A percentile compares a stretch with the other conserved stretches of the same genome.
phyloP scores from a whole-genome alignment of 345 rosid genomes.

The Noccaea bulbosa region DNA sequence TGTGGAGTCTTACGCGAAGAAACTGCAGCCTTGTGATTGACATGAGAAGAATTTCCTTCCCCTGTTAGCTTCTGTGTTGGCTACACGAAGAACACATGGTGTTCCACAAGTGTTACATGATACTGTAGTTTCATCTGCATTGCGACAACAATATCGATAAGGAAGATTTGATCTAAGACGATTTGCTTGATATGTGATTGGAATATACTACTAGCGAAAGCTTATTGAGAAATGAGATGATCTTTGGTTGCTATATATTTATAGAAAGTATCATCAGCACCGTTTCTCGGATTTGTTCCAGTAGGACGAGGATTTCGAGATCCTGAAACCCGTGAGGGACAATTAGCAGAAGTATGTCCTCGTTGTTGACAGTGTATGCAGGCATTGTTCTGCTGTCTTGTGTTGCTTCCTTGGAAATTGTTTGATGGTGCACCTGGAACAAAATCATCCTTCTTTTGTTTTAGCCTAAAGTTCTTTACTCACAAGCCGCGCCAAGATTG shows the following conservation, averaged over 20 bases:
- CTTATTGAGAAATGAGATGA: constrained; percentile 13
- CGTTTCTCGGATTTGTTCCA: constrained; percentile 51
- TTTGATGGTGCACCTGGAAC: constrained; percentile 50
- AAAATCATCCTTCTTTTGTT: constrained; percentile 10
- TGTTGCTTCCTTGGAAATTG: constrained; percentile 61
- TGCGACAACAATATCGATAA: background rate
- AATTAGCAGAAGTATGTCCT: constrained; percentile 75
- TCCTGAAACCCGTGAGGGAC: constrained; percentile 65
- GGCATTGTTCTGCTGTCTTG: constrained; percentile 46
- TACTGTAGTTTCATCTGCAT: constrained; percentile 71
- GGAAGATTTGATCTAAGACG: constrained; percentile 7
- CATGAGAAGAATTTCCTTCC: constrained; percentile 95
- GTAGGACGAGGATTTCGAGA: constrained; percentile 51
- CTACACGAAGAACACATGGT: constrained; percentile 70
- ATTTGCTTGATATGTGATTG: constrained; percentile 8
- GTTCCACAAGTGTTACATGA: constrained; percentile 74
- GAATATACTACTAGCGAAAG: background rate
- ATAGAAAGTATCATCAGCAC: constrained; percentile 44
- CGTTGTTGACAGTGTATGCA: constrained; percentile 78
- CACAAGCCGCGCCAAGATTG: background rate
- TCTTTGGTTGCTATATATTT: constrained; percentile 6
- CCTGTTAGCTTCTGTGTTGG: constrained; percentile 83
- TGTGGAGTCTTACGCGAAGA: constrained; percentile 64
- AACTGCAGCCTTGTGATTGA: constrained; percentile 78
- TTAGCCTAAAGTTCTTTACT: constrained; percentile 7